phyloP scores from a whole-genome alignment of 805 yeast genomes.

The Dipodascopsis uninucleata region DNA sequence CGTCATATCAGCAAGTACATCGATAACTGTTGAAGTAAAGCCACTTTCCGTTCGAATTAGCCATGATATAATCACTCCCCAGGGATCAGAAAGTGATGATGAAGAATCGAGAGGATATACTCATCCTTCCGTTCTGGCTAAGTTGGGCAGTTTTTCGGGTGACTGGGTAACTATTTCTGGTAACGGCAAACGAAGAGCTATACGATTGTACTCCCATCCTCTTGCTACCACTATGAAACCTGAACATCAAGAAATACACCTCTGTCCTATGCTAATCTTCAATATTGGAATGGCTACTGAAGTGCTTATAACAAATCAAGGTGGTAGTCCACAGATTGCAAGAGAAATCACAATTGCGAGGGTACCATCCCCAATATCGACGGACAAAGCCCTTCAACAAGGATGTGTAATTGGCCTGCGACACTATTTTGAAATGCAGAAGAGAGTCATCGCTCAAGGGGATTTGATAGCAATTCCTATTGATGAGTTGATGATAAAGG shows the following conservation, averaged over 20 bases:
- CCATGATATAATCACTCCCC: constrained; percentile 9
- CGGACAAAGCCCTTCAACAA: constrained; percentile 60
- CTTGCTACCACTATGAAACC: constrained; percentile 64
- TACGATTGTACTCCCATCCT: too few species aligned
- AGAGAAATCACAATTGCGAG: constrained; percentile 62
- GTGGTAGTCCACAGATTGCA: constrained; percentile 46
- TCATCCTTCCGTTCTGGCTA: constrained; percentile 49
- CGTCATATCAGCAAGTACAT: constrained; percentile 11
- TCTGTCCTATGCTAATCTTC: constrained; percentile 60
- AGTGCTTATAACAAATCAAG: constrained; percentile 27
- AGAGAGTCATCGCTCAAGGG: constrained; percentile 57
- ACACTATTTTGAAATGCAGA: constrained; percentile 53
- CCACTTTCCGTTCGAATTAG: constrained; percentile 23
- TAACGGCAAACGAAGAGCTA: constrained; percentile 45
- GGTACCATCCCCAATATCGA: constrained; percentile 63
- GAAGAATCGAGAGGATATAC: constrained; percentile 46
- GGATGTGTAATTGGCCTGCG: constrained; percentile 60
- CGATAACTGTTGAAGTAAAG: constrained; percentile 18
- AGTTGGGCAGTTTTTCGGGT: constrained; percentile 64
- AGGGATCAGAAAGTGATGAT: constrained; percentile 40
- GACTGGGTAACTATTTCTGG: constrained; percentile 46
- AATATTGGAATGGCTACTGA: constrained; percentile 44
- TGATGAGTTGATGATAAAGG: constrained; percentile 48
- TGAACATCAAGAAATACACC: constrained; percentile 42
- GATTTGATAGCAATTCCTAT: constrained; percentile 76